Percentiles rank a stretch among this genome's conserved stretches.
Evolutionary conservation across 1,284 basidiomycete species (phyloP).

Genomic region (Microbotryum silenes-acaulis): DNA sequence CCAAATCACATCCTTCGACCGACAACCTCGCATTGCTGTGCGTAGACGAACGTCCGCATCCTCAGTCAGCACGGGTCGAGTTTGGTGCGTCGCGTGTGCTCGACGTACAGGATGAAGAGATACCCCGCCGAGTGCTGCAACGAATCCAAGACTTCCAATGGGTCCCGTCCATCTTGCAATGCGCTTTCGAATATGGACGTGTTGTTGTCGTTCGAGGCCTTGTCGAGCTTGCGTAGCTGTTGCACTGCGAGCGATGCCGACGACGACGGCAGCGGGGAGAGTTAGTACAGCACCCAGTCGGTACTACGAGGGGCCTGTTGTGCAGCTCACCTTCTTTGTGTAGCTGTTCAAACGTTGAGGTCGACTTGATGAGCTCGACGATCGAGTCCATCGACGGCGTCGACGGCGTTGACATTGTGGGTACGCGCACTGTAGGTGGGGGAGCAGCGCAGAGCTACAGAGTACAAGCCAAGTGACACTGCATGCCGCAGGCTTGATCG

Average conservation of each 20-base stretch:
- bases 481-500: too few species aligned
- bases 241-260: conserved; percentile 12
- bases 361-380: not conserved
- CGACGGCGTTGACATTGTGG: not conserved
- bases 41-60: not conserved
- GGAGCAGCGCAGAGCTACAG: not conserved
- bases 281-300: too few species aligned
- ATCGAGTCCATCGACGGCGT: not conserved
- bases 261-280: too few species aligned
- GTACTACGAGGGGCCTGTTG: too few species aligned
- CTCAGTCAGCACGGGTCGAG: not conserved
- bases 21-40: conserved; percentile 35
- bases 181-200: conserved; percentile 1
- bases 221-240: conserved; percentile 22
- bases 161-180: conserved; percentile 44
- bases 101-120: conserved; percentile 60
- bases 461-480: too few species aligned
- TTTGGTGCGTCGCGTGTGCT: not conserved
- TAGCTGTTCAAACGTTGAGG: not conserved
- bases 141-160: conserved; percentile 52
- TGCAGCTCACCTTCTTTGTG: not conserved
- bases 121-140: conserved; percentile 54
- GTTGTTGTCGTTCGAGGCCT: conserved; percentile 1
- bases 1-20: conserved; percentile 50
- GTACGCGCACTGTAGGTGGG: not conserved